Evolutionary conservation across 495 filamentous ascomycete genomes (phyloP), one percentile per base, ranked within the genome.

Genomic region (Peziza echinospora): DNA sequence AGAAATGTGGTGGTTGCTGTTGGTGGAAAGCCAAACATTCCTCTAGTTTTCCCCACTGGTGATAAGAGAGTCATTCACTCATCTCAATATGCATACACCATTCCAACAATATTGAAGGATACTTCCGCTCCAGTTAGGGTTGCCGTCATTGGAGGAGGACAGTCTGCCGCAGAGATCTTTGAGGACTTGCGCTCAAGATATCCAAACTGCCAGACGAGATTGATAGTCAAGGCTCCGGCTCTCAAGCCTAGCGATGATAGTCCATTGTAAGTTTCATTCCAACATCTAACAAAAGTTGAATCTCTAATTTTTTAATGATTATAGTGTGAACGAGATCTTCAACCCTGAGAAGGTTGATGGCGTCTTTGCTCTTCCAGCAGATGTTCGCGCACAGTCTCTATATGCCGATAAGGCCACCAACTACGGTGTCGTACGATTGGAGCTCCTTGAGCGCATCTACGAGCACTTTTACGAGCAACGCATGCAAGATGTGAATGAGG

Each of bases 151-250:
- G 87, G 87, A 11, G 79, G 76, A 42, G 87, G 87, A 6, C 89
- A 97, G 65, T 89, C 82, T 55, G 82, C 87, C 3, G 87, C 87
- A 0, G 87, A 97, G 67, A 92, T 93, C 49, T 97, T 87, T 67
- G 77, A 80, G 61, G 84, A 93, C 59, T 64, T 94, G 21, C 80
- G 85, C 52, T 68, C 65, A n/a, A 65, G 77, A 23, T 93, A 86
- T 58, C 82, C 82, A 9, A 83, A 84, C 56, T 74, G 79, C n/a
- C 69, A 71, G 43, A 82, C 83, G 1, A 71, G 64, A 5, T 54
- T 97, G 41, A 70, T 92, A 41, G 85, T 92, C 60, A 73, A 80
- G 41, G 76, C 75, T 28, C 69, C 80, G 25, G 84, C 84, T 34
- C 64, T 97, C 47, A 77, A 77, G 47, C 87, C 87, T 3, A 91